Base-by-base conservation (phyloP, 2,329 filamentous ascomycete species). In the Bertia moriformis region DNA sequence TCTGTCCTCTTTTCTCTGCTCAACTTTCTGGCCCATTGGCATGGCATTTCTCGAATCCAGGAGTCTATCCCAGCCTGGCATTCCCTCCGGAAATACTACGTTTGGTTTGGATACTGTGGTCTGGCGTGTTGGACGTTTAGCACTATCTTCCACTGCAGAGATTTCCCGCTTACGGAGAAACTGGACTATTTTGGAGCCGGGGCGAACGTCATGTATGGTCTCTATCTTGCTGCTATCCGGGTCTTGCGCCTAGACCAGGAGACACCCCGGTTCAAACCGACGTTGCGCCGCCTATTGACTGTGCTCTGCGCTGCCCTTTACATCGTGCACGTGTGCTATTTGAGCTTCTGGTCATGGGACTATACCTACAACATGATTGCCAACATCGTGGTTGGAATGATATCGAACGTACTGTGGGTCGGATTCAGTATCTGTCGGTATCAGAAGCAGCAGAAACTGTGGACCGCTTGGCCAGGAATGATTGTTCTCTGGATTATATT, bases 281-380 rank as follows among this genome's bases (percentile, higher is more conserved):
- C 66, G 59, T 38, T 85, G 38, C 66, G 91, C 40, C 68, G 82
- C 37, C 53, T 73, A 17, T 96, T 88, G 89, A 88, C 85, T 1
- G 52, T 67, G 13, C 47, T 84, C 5, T 98, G 91, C 55, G 55
- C 73, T 18, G 45, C 61, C 13, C 60, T 93, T 39, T 98, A 93
- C 57, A 52, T 68, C 18, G 63, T 71, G 40, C 91, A 98, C 55
- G 76, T 95, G 37, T 71, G 66, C 37, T 98, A 94, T 57, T 68
- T 98, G 40, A 85, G 80, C 52, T 75, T 86, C 48, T 84, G 88
- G 66, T 67, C 69, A 14, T 98, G 91, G 83, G 83, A 96, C 58
- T 98, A 98, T 57, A 83, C 81, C 3, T 98, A 98, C 63, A 98
- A 98, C 56, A 96, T 98, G 87, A 77, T 82, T 1, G 91, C 88